A percentile compares a stretch with the other conserved stretches of the same genome.
Conservation (phyloP, 148 eudicot genomes). For the Dianthus caryophyllus region DNA sequence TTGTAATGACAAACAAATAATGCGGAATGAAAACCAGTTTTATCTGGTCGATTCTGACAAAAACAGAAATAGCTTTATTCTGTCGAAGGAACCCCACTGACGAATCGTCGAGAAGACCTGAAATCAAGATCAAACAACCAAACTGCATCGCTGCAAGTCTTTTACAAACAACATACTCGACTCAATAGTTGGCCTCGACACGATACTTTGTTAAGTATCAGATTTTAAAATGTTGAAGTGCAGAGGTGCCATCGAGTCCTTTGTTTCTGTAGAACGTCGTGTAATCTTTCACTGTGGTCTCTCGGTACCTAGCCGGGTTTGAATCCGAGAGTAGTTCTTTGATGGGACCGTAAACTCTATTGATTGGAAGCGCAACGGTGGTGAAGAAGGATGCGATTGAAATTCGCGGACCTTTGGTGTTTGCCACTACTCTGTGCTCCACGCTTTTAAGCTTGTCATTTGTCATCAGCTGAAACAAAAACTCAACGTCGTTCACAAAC, state of each 20-base stretch:
- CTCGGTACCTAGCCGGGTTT: slow-evolving; percentile 36
- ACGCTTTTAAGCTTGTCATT: slow-evolving; percentile 42
- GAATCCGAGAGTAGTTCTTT: slow-evolving; percentile 37
- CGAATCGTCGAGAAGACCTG: too few relatives aligned
- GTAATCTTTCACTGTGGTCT: slow-evolving; percentile 33
- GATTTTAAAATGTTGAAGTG: slow-evolving; percentile 28
- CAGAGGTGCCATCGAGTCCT: slow-evolving; percentile 43
- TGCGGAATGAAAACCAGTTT: too few relatives aligned
- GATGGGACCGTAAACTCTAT: slow-evolving; percentile 32
- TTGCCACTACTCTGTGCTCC: slow-evolving; percentile 35
- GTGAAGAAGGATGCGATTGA: slow-evolving; percentile 42
- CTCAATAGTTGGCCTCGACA: too few relatives aligned
- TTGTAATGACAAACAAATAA: too few relatives aligned
- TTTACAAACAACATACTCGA: too few relatives aligned
- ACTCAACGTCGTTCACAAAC: too few relatives aligned
- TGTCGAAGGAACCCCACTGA: too few relatives aligned
- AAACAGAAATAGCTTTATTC: too few relatives aligned
- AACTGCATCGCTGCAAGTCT: too few relatives aligned
- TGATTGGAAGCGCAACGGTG: slow-evolving; percentile 10
- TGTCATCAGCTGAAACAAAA: slow-evolving; percentile 28
- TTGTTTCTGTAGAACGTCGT: slow-evolving; percentile 13
- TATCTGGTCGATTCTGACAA: too few relatives aligned
- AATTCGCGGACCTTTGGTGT: slow-evolving; percentile 38
- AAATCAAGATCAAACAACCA: too few relatives aligned
- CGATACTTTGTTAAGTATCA: slow-evolving; percentile 6